Conservation (phyloP, 768 basidiomycete species). For the Agaricus blazei region DNA sequence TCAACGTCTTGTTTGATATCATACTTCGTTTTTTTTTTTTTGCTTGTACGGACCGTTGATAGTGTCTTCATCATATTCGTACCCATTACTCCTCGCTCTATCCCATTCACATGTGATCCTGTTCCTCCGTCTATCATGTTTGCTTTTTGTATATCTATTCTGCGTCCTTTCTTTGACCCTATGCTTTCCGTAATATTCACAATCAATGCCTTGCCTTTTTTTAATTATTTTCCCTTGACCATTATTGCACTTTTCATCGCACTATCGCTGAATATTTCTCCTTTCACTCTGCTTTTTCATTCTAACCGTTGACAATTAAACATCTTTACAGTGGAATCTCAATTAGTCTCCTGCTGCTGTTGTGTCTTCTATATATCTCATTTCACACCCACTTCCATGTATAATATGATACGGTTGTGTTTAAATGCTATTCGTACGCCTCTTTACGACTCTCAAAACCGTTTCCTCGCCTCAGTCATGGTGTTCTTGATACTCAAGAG, state of each 20-base stretch:
- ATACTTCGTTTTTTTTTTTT: background rate
- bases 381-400: constrained; percentile 5
- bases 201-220: background rate
- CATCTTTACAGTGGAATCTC: constrained; percentile 9
- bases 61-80: constrained; percentile 1
- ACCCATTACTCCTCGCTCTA: constrained; percentile 7
- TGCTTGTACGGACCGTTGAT: constrained; percentile 8
- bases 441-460: background rate
- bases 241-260: background rate
- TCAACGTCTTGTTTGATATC: constrained; percentile 7
- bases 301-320: constrained; percentile 2
- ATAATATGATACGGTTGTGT: constrained; percentile 13
- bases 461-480: too few relatives aligned
- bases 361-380: constrained; percentile 3
- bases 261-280: background rate
- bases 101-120: constrained; percentile 1
- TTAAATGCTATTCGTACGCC: constrained; percentile 11
- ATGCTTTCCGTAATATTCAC: constrained; percentile 6
- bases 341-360: background rate
- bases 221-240: background rate
- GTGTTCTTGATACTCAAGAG: background rate
- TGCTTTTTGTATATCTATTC: constrained; percentile 11
- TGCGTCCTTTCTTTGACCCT: background rate
- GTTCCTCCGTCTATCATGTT: constrained; percentile 9
- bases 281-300: background rate